A percentile compares a stretch with the other conserved stretches of the same genome.
These are phyloP conservation scores for Houttuynia cordata DNA, from an alignment of 164 flowering plant species.

Conservation along the genomic window DNA sequence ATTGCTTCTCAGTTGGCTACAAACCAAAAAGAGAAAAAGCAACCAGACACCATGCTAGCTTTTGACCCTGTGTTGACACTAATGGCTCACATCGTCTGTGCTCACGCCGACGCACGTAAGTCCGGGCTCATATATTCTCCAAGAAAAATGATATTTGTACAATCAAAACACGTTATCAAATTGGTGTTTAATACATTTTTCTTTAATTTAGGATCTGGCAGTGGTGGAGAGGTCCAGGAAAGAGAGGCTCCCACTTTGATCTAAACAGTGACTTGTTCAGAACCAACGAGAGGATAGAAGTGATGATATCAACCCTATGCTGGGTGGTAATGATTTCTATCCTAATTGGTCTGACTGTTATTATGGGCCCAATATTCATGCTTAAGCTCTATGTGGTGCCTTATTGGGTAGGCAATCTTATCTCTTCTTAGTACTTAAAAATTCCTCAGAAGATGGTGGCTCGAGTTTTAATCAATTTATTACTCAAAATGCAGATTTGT, in stretches of 20 bases:
- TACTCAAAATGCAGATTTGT: conserved; percentile 23
- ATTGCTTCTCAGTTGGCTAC: conserved; percentile 56
- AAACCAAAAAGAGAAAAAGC: neutral
- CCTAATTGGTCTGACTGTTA: conserved; percentile 44
- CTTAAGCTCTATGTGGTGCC: conserved; percentile 80
- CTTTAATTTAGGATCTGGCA: conserved; percentile 13
- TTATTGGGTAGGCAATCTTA: conserved; percentile 39
- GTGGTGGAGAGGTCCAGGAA: conserved; percentile 92
- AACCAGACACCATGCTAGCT: neutral
- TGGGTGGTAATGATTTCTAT: conserved; percentile 70
- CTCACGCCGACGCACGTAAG: no score
- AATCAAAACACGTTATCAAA: no score
- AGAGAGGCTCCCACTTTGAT: conserved; percentile 79
- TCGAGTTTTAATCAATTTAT: neutral
- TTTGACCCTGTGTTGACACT: no score
- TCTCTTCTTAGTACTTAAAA: neutral
- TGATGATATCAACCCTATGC: conserved; percentile 62
- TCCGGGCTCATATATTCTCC: no score
- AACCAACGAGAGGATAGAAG: conserved; percentile 61
- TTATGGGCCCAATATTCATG: conserved; percentile 55
- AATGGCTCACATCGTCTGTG: no score
- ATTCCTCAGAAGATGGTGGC: no score
- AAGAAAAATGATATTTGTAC: no score
- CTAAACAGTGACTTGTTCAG: conserved; percentile 67
- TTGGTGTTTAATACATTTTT: neutral